phyloP scores from a whole-genome alignment of 1,284 basidiomycete species.

The Irpex sp. region DNA sequence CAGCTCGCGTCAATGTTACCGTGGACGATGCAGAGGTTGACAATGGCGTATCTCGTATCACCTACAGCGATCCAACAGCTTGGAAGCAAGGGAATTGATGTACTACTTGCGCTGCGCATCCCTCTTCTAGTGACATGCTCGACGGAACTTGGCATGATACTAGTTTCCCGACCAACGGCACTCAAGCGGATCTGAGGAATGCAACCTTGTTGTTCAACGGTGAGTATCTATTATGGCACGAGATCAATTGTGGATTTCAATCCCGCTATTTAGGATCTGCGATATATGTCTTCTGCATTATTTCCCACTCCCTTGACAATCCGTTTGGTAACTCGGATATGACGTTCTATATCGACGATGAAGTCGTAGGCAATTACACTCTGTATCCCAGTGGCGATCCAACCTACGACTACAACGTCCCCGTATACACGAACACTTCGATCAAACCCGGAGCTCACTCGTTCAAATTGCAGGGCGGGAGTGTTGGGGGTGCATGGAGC shows the following conservation, averaged over 20 bases:
- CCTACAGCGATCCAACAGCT: slow-evolving; percentile 20
- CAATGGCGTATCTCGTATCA: slow-evolving; percentile 31
- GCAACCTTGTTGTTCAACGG: slow-evolving; percentile 18
- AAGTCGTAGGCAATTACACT: slow-evolving; percentile 21
- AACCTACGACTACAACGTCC: slow-evolving; percentile 25
- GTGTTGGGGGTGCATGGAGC: slow-evolving; percentile 8
- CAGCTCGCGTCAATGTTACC: slow-evolving; percentile 30
- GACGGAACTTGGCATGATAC: slow-evolving; percentile 19
- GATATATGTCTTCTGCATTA: slow-evolving; percentile 26
- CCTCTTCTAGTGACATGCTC: slow-evolving; percentile 14
- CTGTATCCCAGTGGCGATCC: slow-evolving; percentile 15
- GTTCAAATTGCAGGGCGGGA: slow-evolving; percentile 16
- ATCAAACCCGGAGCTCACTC: slow-evolving; percentile 16
- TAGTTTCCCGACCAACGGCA: slow-evolving; percentile 12
- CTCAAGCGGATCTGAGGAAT: neutral
- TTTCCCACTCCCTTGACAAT: slow-evolving; percentile 17
- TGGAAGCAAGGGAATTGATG: slow-evolving; percentile 27
- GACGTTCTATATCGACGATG: slow-evolving; percentile 32
- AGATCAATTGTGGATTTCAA: neutral
- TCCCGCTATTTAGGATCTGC: slow-evolving; percentile 21
- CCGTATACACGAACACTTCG: slow-evolving; percentile 23
- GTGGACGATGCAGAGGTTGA: slow-evolving; percentile 40
- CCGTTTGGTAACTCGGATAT: slow-evolving; percentile 26
- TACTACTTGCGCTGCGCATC: slow-evolving; percentile 19
- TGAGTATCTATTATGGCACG: slow-evolving; percentile 3